Evolutionary conservation across 164 flowering plant genomes (phyloP), one percentile per base, ranked within the genome.

Genomic region (Umbellularia californica): DNA sequence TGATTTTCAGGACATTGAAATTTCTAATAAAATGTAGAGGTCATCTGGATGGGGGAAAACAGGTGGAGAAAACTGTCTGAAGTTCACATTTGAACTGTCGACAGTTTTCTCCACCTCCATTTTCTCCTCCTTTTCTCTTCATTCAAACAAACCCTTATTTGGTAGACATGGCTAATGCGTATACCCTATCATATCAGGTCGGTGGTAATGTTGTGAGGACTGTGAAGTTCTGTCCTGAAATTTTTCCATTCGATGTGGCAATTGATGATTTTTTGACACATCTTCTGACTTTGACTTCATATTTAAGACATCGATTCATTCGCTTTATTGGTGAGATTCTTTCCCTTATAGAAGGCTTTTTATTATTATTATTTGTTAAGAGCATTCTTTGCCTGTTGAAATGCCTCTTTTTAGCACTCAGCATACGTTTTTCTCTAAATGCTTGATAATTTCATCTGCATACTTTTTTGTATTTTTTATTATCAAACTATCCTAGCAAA

Each of bases 311-410:
- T 60, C 82, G 67, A 70, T 76, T 91, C 27, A 55, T 89, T 83
- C 79, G 33, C 47, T 88, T 92, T 65, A 69, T 92, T 67, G 93
- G 95, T 94, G 75, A 88, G 91, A 70, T 72, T 22, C 62, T 58
- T 50, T 70, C 24, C 66, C 12, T 41, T 9, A 41, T 9, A 41
- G 47, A 41, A 41, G 47, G 47, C 47, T 41, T 41, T 7, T 41
- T 41, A 41, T 41, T 41, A 41, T 41, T 7, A 41, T 41, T 41
- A 41, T 5, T 77, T 68, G 15, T 24, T 68, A 12, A 22, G 13
- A 64, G 23, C 28, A 64, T 24, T 22, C 24, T 64, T 64, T 22
- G 28, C 11, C 33, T 64, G 22, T 12, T 13, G 4, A 15, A 22
- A 35, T 55, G 33, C 47, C 1, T 68, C 62, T 7, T 65, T 19